Evolutionary conservation across 345 rosid genomes (phyloP).

Genomic region (Litchi chinensis): DNA sequence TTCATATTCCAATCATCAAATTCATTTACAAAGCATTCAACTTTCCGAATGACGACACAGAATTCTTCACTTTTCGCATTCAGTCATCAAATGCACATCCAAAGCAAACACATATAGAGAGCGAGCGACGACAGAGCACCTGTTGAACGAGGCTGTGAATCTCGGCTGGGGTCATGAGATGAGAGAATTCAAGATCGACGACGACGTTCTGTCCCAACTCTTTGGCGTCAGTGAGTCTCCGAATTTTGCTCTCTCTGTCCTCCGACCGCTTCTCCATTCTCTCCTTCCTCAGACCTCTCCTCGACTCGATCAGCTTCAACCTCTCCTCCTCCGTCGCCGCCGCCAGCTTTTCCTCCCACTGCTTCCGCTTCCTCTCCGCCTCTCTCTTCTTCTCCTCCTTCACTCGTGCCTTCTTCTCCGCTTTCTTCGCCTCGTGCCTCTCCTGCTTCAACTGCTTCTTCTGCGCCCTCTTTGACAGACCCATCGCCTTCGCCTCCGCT

Average conservation of each 20-base stretch:
- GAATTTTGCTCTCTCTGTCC: constrained; percentile 64
- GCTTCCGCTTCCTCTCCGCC: constrained; percentile 57
- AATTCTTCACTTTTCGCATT: background rate
- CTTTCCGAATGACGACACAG: no score
- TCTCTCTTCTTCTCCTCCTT: constrained; percentile 75
- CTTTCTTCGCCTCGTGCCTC: constrained; percentile 75
- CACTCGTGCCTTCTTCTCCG: constrained; percentile 79
- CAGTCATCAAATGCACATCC: background rate
- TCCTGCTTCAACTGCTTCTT: constrained; percentile 83
- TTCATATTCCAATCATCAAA: no score
- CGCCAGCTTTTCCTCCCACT: constrained; percentile 63
- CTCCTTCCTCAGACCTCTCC: constrained; percentile 64
- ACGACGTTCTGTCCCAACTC: constrained; percentile 68
- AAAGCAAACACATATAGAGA: no score
- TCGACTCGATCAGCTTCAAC: constrained; percentile 62
- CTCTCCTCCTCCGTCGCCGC: constrained; percentile 65
- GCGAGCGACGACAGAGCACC: constrained; percentile 31
- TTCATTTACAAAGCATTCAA: no score
- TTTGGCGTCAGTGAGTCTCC: constrained; percentile 61
- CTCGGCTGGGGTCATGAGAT: constrained; percentile 74
- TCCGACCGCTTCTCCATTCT: constrained; percentile 74
- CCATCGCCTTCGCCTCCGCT: constrained; percentile 16
- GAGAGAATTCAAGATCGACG: constrained; percentile 77
- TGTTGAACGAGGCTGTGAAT: constrained; percentile 93
- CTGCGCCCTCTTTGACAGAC: constrained; percentile 74